Percentiles rank a stretch among this genome's conserved stretches.
Evolutionary conservation across 108 stramenopile genomes (phyloP).

Genomic region (Schizochytrium sp.): DNA sequence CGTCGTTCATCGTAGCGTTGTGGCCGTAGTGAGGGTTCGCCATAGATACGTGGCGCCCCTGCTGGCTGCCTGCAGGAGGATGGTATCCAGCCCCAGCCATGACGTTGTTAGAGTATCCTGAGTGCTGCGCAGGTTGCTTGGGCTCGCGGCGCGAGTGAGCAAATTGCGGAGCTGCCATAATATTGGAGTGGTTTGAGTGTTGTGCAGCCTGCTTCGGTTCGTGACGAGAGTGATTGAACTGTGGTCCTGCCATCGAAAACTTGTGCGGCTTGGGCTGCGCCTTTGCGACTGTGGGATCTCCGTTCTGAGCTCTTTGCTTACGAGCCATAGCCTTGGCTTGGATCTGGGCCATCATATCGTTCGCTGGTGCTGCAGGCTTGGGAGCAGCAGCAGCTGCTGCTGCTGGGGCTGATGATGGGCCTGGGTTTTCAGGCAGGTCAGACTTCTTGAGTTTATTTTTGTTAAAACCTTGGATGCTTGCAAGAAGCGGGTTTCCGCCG

Average conservation of each 20-base stretch:
- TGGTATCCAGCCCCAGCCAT: no score
- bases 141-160: no score
- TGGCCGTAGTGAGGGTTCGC: neutral
- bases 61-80: neutral
- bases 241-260: no score
- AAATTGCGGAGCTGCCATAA: no score
- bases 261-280: no score
- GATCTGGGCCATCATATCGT: conserved; percentile 51
- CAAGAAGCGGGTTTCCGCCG: conserved; percentile 16
- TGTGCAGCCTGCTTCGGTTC: neutral
- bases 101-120: no score
- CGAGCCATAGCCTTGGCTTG: neutral
- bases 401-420: neutral
- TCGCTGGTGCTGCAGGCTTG: conserved; percentile 5
- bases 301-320: neutral
- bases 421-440: neutral
- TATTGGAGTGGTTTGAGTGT: neutral
- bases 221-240: no score
- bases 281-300: no score
- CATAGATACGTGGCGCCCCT: neutral
- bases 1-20: neutral
- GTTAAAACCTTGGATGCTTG: conserved; percentile 45
- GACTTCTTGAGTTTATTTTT: neutral
- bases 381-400: neutral
- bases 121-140: no score